A percentile compares a stretch with the other conserved stretches of the same genome.
Evolutionary conservation across 2,329 filamentous ascomycete species (phyloP).

Genomic region (Tolypocladium album): DNA sequence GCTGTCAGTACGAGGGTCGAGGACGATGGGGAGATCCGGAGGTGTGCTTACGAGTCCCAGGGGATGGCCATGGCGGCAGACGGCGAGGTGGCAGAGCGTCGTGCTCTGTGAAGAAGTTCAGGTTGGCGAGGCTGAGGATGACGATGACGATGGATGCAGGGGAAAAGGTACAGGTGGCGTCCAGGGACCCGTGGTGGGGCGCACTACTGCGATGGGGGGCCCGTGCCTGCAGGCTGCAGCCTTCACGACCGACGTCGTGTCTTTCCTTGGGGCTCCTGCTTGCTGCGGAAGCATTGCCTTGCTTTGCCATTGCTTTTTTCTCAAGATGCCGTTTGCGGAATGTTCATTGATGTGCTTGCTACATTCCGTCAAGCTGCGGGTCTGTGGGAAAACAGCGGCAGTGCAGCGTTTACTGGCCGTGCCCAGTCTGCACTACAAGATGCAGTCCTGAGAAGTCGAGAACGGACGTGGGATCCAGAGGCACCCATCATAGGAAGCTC

Average conservation of each 20-base stretch:
- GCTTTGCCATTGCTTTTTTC: not conserved
- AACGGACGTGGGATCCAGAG: no score
- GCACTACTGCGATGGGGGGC: not conserved
- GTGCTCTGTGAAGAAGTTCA: not conserved
- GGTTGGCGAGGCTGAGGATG: not conserved
- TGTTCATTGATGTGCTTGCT: not conserved
- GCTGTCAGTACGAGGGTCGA: not conserved
- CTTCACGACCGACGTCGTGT: no score
- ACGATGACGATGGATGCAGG: not conserved
- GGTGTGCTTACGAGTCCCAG: constrained; percentile 7
- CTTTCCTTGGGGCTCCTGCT: not conserved
- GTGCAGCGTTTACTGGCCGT: no score
- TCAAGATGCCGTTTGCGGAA: not conserved
- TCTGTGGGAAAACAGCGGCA: no score
- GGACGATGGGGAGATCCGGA: not conserved
- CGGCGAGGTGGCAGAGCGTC: not conserved
- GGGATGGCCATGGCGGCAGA: constrained; percentile 1
- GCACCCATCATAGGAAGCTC: no score
- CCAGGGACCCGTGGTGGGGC: not conserved
- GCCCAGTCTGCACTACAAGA: not conserved
- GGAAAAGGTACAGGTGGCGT: not conserved
- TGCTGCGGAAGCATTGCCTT: not conserved
- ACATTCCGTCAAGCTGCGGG: no score
- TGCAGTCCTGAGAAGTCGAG: no score
- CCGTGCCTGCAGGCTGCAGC: no score